phyloP scores from a whole-genome alignment of 1,139 yeast genomes.

The Kurtzmaniella quercitrusa region DNA sequence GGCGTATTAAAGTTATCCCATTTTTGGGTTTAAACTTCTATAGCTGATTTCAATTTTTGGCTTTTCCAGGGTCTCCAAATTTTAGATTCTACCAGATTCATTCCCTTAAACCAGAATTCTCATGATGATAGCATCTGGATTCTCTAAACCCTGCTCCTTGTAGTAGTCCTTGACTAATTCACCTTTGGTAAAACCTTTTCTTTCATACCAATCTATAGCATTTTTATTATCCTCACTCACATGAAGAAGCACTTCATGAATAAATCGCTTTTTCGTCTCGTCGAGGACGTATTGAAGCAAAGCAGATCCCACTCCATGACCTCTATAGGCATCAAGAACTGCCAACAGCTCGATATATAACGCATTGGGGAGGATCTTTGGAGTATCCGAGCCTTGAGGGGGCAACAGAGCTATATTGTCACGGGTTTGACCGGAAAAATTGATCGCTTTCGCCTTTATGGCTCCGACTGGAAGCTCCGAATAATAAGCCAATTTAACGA shows the following conservation, averaged over 20 bases:
- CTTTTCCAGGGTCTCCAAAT: too few relatives aligned
- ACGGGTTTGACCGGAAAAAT: slow-evolving; percentile 10
- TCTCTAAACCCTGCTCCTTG: slow-evolving; percentile 39
- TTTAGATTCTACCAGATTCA: not conserved
- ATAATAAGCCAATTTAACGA: slow-evolving; percentile 46
- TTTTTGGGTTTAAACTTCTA: too few relatives aligned
- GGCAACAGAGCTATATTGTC: slow-evolving; percentile 4
- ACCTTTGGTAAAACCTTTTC: slow-evolving; percentile 45
- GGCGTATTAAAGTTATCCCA: too few relatives aligned
- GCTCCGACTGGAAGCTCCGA: slow-evolving; percentile 73
- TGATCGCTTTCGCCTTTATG: slow-evolving; percentile 47
- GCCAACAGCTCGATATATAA: slow-evolving; percentile 65
- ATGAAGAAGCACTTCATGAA: slow-evolving; percentile 58
- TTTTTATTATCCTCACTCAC: slow-evolving; percentile 46
- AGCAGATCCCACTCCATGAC: slow-evolving; percentile 57
- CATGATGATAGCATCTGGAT: slow-evolving; percentile 44
- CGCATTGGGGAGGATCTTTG: slow-evolving; percentile 43
- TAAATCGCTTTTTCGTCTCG: slow-evolving; percentile 47
- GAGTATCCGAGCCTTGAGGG: slow-evolving; percentile 11
- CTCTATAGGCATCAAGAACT: slow-evolving; percentile 58
- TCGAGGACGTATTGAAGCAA: slow-evolving; percentile 53
- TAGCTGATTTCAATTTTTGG: too few relatives aligned
- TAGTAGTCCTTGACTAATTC: slow-evolving; percentile 48
- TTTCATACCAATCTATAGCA: slow-evolving; percentile 53
- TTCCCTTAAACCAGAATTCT: slow-evolving; percentile 1